phyloP scores from a whole-genome alignment of 768 basidiomycete species.

The Boletus rufocinnamomeus region DNA sequence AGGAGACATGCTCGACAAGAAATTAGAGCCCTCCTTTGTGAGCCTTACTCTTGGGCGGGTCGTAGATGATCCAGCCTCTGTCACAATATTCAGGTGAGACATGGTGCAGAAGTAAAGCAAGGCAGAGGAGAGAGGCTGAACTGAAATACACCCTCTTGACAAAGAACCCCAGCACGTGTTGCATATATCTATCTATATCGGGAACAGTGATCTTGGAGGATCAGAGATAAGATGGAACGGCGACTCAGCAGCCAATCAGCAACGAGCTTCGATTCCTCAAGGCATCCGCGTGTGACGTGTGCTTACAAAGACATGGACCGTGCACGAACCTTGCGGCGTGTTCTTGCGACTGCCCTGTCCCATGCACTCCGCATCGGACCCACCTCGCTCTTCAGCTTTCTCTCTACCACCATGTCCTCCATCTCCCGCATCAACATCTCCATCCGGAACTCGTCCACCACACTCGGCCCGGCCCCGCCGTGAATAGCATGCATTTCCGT shows the following conservation, averaged over 20 bases:
- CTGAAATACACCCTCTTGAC: constrained; percentile 1
- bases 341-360: constrained; percentile 42
- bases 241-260: constrained; percentile 7
- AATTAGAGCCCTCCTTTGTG: constrained; percentile 5
- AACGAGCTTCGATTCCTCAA: neutral
- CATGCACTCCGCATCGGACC: constrained; percentile 60
- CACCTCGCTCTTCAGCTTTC: constrained; percentile 52
- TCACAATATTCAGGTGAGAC: neutral
- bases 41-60: constrained; percentile 1
- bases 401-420: constrained; percentile 66
- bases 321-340: constrained; percentile 16
- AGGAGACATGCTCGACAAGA: constrained; percentile 9
- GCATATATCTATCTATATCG: constrained; percentile 22
- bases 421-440: constrained; percentile 54
- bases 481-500: constrained; percentile 56
- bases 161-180: constrained; percentile 12
- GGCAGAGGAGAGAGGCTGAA: neutral
- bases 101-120: neutral
- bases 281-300: constrained; percentile 11
- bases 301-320: constrained; percentile 33
- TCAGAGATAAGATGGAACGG: constrained; percentile 22
- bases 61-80: constrained; percentile 5
- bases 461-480: constrained; percentile 16
- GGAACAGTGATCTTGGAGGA: constrained; percentile 9
- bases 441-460: constrained; percentile 38